A percentile compares a stretch with the other conserved stretches of the same genome.
Evolutionary conservation across 2,329 filamentous ascomycete species (phyloP).

Genomic region (Cladosporium colombiae): DNA sequence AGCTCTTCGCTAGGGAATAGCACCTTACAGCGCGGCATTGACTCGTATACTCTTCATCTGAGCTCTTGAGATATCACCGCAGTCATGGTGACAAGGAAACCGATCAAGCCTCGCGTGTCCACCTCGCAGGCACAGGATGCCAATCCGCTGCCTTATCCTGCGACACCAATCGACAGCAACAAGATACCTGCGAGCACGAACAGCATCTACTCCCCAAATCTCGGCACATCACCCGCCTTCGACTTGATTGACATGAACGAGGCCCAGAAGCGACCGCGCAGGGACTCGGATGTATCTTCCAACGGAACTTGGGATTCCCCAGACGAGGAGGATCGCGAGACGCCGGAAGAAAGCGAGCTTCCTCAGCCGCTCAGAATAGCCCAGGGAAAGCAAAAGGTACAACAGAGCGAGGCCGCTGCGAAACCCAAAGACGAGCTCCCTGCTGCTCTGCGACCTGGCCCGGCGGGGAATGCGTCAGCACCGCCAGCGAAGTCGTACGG

Average conservation of each 20-base stretch:
- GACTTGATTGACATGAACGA: constrained; percentile 41
- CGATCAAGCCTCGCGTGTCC: constrained; percentile 40
- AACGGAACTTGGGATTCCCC: constrained; percentile 40
- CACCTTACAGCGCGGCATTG: not conserved
- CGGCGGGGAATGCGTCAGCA: constrained; percentile 22
- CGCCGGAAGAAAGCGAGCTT: constrained; percentile 27
- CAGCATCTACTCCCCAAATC: constrained; percentile 38
- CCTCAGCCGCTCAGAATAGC: constrained; percentile 34
- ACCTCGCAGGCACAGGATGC: constrained; percentile 35
- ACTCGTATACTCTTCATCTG: not conserved
- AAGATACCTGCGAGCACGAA: constrained; percentile 29
- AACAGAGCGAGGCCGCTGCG: constrained; percentile 20
- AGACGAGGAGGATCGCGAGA: constrained; percentile 22
- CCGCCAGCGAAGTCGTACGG: constrained; percentile 26
- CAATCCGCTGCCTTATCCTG: constrained; percentile 48
- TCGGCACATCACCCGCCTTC: constrained; percentile 42
- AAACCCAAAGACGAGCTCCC: constrained; percentile 31
- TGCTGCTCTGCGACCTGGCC: constrained; percentile 31
- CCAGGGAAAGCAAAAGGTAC: constrained; percentile 29
- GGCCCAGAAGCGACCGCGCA: constrained; percentile 27
- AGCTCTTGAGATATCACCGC: not conserved
- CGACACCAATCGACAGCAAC: constrained; percentile 40
- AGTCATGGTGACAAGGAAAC: constrained; percentile 49
- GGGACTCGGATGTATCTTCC: constrained; percentile 40
- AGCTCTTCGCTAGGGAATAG: not conserved